Base-by-base conservation (phyloP, 2,329 filamentous ascomycete species). In the Cladophialophora chaetospira region DNA sequence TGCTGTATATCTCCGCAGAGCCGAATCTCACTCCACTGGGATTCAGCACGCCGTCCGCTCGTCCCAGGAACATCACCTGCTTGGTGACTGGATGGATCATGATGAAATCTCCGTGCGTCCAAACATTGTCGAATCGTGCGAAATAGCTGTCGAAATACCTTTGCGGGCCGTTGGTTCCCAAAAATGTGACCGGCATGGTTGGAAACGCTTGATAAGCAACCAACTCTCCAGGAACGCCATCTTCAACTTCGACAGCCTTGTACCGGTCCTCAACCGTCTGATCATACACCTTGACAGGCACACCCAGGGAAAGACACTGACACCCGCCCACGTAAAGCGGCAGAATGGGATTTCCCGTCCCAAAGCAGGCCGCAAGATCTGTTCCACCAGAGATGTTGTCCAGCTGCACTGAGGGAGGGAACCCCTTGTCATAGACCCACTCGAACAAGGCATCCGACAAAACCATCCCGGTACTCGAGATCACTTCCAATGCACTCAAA, bases 1-100 rank as follows among this genome's bases (percentile, higher is more conserved):
- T 80, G 70, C 96, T 97, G 74, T 97, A 97, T 17, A 99, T 96
- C 77, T 99, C 94, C 0, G 93, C 91, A 28, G 87, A 91, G 3
- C 93, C 93, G 69, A 99, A 97, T 0, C 93, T 81, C 15, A 99
- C 91, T 2, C 94, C 94, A 0, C 88, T 84, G 0, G 94, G 94
- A 70, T 99, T 99, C 11, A 65, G 49, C 40, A 66, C 65, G 19
- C 64, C 65, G 38, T 68, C 64, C 2, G 84, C 87, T 1, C 88
- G 79, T 1, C 88, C 88, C 0, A 89, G 79, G 63, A 92, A 86
- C 10, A 82, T 70, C 4, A 91, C 69, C 52, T 83, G 81, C 5
- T 83, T 81, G 1, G 88, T 92, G 3, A 73, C 63, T 0, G 88
- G 88, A 66, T 93, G 84, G 11, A 88, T 75, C 31, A 82, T 80